Base-by-base conservation (phyloP, 345 rosid species). In the Eucalyptus fibrosa region DNA sequence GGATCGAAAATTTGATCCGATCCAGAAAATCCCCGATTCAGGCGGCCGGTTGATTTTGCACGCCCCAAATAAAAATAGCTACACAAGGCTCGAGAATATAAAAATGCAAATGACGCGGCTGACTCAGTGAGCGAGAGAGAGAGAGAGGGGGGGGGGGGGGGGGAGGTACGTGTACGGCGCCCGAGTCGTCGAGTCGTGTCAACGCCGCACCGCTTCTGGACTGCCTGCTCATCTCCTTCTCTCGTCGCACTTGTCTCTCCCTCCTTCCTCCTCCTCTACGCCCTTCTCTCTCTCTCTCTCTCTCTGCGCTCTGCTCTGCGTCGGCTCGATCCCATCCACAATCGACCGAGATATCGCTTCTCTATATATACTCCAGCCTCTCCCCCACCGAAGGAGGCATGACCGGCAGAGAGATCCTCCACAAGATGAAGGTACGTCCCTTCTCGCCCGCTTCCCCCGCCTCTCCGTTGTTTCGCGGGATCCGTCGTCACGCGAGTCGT, bases 351-450 rank as follows among this genome's bases (percentile, higher is more conserved):
- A n/a, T 14, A 9, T 82, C 49, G 5, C 50, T 56, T 49, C 50
- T 49, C 69, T 56, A 26, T 56, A 56, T 14, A 17, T 62, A 77
- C 26, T 82, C 51, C 37, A 21, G 81, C 90, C 60, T 47, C 51
- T 89, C 30, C 55, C 40, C 14, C 47, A 11, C 7, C 1, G 16
- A 12, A 81, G 30, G 65, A 86, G 62, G 94, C 91, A 96, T 97
- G 99, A 44, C 90, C 53, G 96, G 98, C 87, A 97, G 32, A 90
- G 97, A 97, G 86, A 93, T 96, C 92, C 91, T 97, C 62, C 91
- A 92, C 90, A 97, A 95, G 93, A 94, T 97, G 98, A 97, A 97
- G 96, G 98, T 96, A 49, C 44, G 42, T 30, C 16, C 90, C 3
- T 40, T 44, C 83, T 37, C 47, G 8, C 15, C 7, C 69, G 49